These are phyloP conservation scores for Pyrrhoderma noxium DNA, from an alignment of 1,284 basidiomycete species.

Conservation along the genomic window DNA sequence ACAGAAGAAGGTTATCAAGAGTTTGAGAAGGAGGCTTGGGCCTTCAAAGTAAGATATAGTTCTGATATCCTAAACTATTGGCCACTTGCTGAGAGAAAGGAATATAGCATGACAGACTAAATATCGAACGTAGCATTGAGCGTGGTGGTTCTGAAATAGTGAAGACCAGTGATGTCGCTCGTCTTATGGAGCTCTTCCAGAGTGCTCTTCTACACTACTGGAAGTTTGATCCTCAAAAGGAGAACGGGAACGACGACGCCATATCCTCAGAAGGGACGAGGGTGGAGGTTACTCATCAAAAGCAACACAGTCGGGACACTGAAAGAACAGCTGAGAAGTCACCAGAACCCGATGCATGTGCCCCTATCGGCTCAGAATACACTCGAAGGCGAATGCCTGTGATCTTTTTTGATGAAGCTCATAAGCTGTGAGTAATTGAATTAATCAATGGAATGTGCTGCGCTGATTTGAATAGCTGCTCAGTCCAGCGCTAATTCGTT, in stretches of 20 bases:
- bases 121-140: slow-evolving; percentile 53
- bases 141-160: slow-evolving; percentile 36
- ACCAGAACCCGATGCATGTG: slow-evolving; percentile 26
- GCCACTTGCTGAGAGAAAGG: slow-evolving; percentile 9
- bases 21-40: slow-evolving; percentile 67
- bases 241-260: neutral
- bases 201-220: slow-evolving; percentile 66
- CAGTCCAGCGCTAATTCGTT: slow-evolving; percentile 67
- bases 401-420: slow-evolving; percentile 77
- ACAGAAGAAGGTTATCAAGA: slow-evolving; percentile 57
- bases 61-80: neutral
- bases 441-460: slow-evolving; percentile 2
- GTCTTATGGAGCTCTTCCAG: slow-evolving; percentile 82
- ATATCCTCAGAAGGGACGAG: slow-evolving; percentile 11
- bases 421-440: slow-evolving; percentile 52
- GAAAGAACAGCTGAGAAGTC: slow-evolving; percentile 24
- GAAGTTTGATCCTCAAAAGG: slow-evolving; percentile 47
- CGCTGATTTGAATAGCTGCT: neutral
- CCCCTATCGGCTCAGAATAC: slow-evolving; percentile 26
- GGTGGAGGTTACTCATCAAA: slow-evolving; percentile 3
- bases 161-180: slow-evolving; percentile 70
- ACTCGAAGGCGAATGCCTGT: slow-evolving; percentile 67
- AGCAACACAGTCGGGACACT: slow-evolving; percentile 18
- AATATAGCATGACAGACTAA: slow-evolving; percentile 61
- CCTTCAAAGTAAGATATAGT: slow-evolving; percentile 54